Evolutionary conservation across 495 filamentous ascomycete genomes (phyloP), one percentile per base, ranked within the genome.

Genomic region (Ascodesmis nigricans): DNA sequence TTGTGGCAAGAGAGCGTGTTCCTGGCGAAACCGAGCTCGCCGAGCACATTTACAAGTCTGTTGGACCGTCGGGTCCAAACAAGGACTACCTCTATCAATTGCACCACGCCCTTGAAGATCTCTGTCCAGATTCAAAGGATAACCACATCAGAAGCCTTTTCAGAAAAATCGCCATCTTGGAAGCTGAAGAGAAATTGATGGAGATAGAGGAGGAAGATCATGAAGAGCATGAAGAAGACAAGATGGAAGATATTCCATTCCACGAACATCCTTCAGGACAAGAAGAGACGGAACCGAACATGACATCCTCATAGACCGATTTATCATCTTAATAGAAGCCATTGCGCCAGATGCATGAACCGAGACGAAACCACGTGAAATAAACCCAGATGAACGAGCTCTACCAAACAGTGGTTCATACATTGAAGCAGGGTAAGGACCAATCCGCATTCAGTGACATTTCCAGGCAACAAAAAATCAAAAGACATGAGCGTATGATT

Each of bases 21-120:
- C 80, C 77, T 4, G 66, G 83, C 48, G 40, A 45, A 21, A 34
- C 35, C 11, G 59, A 63, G 31, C 70, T 99, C 31, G 90, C 87
- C 24, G 65, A 73, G 54, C 78, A 84, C 50, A 93, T 99, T 42
- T 67, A 69, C 46, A 60, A 60, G 28, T 73, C 75, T 40, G 53
- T 56, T 21, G 90, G 90, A 0, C 76, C 81, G 24, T 93, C 84
- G 54, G 90, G 90, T 0, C 69, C 75, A 50, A 95, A 95, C 52
- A 69, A 62, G 33, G 84, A 95, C 46, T 99, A 99, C 60, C 61
- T 99, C 21, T 79, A 75, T 48, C 58, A 72, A 42, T 57, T 99
- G 24, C 78, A 92, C 56, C 63, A 61, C 50, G 74, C 78, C 8
- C 63, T 99, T 38, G 59, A 71, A 39, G 69, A 65, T 11, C 57